Evolutionary conservation across 2,329 filamentous ascomycete species (phyloP), one percentile per base, ranked within the genome.

Genomic region (Lecanicillium sp.): DNA sequence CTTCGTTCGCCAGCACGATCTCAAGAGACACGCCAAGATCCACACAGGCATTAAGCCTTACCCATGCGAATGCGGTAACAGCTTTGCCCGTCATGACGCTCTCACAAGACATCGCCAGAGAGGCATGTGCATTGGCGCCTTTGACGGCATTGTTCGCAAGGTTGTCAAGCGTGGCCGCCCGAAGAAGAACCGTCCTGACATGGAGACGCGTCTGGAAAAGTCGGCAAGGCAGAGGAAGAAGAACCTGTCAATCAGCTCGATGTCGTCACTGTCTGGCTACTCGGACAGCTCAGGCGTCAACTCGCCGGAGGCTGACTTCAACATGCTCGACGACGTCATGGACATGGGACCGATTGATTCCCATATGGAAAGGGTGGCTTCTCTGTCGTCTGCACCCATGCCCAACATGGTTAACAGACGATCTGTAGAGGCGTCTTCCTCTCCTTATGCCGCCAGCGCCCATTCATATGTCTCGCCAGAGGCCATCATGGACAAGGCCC

Each of bases 11-110:
- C 89, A 95, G 53, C 92, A 98, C 59, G 92, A 98, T 59, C 79
- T 97, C 44, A 98, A 97, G 70, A 81, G 92, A 44, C 92, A 98
- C 58, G 84, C 89, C 49, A 96, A 97, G 66, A 98, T 97, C 42
- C 92, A 98, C 64, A 94, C 87, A 1, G 89, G 89, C 36, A 83
- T 94, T 64, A 96, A 96, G 68, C 88, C 90, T 4, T 95, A 96
- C 58, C 84, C 87, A 33, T 98, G 92, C 64, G 81, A 87, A 46
- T 98, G 92, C 57, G 88, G 90, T 41, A 94, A 94, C 61, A 87
- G 83, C 49, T 98, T 98, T 58, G 90, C 90, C 25, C 80, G 92
- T 41, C 90, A 97, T 55, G 92, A 98, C 59, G 92, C 92, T 13
- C 74, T 98, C 38, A 97, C 92, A 17, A 79, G 92, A 40, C 92